A percentile compares a stretch with the other conserved stretches of the same genome.
Evolutionary conservation across 2,329 filamentous ascomycete genomes (phyloP).

Genomic region (Fulvia fulva): DNA sequence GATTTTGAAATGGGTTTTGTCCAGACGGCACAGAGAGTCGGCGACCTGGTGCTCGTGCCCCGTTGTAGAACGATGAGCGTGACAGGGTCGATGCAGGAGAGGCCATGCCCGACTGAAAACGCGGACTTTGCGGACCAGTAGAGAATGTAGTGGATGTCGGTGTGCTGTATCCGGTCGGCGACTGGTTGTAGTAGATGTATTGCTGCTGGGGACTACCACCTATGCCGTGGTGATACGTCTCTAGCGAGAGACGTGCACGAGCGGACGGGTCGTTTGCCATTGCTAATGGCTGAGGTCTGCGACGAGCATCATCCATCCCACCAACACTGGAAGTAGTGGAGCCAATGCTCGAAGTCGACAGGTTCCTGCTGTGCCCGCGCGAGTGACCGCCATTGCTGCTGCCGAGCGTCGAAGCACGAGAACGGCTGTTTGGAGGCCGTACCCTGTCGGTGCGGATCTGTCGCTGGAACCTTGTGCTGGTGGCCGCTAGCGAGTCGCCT

Average conservation of each 20-base stretch:
- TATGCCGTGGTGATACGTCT: slow-evolving; percentile 57
- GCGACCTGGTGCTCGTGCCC: slow-evolving; percentile 62
- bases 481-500: slow-evolving; percentile 85
- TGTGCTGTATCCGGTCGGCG: slow-evolving; percentile 72
- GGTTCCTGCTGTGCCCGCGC: slow-evolving; percentile 76
- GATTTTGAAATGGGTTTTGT: slow-evolving; percentile 68
- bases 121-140: slow-evolving; percentile 70
- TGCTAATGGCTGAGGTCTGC: slow-evolving; percentile 74
- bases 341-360: slow-evolving; percentile 82
- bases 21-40: slow-evolving; percentile 79
- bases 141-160: slow-evolving; percentile 82
- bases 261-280: slow-evolving; percentile 63
- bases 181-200: slow-evolving; percentile 63
- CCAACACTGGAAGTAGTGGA: slow-evolving; percentile 69
- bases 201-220: slow-evolving; percentile 57
- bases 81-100: slow-evolving; percentile 71
- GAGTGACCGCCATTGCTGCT: slow-evolving; percentile 63
- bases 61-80: slow-evolving; percentile 70
- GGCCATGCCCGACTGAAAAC: slow-evolving; percentile 62
- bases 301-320: slow-evolving; percentile 62
- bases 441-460: slow-evolving; percentile 87
- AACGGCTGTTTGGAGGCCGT: slow-evolving; percentile 66
- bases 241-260: slow-evolving; percentile 62
- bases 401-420: slow-evolving; percentile 72
- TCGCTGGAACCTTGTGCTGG: slow-evolving; percentile 84